Evolutionary conservation across 1,284 basidiomycete species (phyloP).

Genomic region (Hemileia vastatrix): DNA sequence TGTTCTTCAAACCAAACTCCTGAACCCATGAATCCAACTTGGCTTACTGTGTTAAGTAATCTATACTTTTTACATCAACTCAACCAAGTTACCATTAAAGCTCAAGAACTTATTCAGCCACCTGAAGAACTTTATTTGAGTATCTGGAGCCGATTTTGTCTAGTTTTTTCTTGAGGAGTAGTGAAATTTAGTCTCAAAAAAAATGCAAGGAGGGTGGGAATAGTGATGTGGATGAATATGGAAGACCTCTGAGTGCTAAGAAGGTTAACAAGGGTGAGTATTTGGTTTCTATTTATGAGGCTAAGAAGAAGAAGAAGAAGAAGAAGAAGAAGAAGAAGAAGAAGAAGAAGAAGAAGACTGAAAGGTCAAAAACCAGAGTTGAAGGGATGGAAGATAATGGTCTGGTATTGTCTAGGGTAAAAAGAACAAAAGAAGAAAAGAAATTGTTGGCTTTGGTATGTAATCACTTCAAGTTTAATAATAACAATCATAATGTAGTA

Average conservation of each 20-base stretch:
- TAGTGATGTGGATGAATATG: conserved; percentile 41
- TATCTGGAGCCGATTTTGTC: conserved; percentile 60
- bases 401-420: too few species aligned
- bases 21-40: too few species aligned
- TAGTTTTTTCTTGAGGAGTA: conserved; percentile 19
- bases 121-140: conserved; percentile 81
- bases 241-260: too few species aligned
- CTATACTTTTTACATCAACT: conserved; percentile 71
- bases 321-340: background rate
- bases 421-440: background rate
- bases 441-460: conserved; percentile 9
- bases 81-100: conserved; percentile 67
- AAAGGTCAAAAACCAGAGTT: too few species aligned
- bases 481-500: background rate
- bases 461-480: background rate
- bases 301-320: conserved; percentile 37
- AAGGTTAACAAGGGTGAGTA: conserved; percentile 23
- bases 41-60: conserved; percentile 72
- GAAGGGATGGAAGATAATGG: background rate
- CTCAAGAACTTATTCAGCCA: conserved; percentile 67
- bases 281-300: conserved; percentile 40
- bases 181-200: too few species aligned
- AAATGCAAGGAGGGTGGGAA: too few species aligned
- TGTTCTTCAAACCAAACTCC: too few species aligned
- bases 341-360: background rate